These are phyloP conservation scores for Blastocystis sp. DNA, from an alignment of 352 stramenopile genomes.

Conservation along the genomic window DNA sequence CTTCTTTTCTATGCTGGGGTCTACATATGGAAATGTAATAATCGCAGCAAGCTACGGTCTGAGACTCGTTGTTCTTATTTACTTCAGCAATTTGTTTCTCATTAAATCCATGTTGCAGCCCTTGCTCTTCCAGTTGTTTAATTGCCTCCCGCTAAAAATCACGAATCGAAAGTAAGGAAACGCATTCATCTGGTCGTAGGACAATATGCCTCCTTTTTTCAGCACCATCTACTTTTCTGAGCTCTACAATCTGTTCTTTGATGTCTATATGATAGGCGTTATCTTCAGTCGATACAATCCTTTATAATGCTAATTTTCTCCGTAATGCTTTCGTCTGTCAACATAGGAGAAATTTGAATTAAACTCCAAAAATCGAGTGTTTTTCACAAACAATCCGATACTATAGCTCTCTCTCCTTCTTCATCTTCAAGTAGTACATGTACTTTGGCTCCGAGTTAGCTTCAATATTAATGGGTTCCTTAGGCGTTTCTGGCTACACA, in stretches of 20 bases:
- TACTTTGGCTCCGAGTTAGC: constrained; percentile 55
- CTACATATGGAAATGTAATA: background rate
- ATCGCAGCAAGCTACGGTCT: background rate
- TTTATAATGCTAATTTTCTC: background rate
- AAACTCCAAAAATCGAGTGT: background rate
- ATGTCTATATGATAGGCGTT: background rate
- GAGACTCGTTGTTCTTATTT: background rate
- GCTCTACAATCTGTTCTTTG: background rate
- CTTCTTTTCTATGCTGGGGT: background rate
- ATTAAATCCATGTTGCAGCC: background rate
- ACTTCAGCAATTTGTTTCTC: background rate
- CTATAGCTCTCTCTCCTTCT: constrained; percentile 17
- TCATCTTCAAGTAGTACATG: constrained; percentile 35
- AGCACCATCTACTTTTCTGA: background rate
- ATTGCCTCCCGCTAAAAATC: background rate
- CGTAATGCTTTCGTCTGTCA: background rate
- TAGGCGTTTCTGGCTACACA: constrained; percentile 29
- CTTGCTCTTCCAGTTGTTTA: constrained; percentile 14
- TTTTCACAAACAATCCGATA: background rate
- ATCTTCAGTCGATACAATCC: background rate
- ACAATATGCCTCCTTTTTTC: background rate
- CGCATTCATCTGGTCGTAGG: background rate
- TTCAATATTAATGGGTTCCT: constrained; percentile 43
- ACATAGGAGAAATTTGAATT: background rate
- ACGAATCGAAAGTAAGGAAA: background rate